These are phyloP conservation scores for Hansenula sp. DNA, from an alignment of 1,139 yeast genomes.

Conservation along the genomic window DNA sequence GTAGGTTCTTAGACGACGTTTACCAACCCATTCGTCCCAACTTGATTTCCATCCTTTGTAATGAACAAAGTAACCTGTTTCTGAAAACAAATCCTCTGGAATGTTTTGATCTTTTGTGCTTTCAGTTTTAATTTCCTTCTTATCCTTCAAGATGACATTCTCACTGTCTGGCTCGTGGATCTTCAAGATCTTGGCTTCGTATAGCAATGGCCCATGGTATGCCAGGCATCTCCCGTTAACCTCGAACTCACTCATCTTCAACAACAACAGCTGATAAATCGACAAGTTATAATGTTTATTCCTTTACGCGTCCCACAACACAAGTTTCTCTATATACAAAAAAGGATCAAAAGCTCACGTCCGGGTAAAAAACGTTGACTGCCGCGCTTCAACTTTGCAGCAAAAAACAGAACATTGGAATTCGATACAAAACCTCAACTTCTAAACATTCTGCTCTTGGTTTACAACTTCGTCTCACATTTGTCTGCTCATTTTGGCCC, in stretches of 20 bases:
- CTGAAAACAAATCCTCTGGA: conserved; percentile 38
- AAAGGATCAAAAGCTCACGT: background rate
- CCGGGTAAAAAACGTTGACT: background rate
- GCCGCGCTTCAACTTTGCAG: background rate
- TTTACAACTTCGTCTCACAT: no score
- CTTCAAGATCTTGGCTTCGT: conserved; percentile 79
- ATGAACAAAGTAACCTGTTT: conserved; percentile 64
- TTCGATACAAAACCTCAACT: background rate
- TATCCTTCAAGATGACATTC: conserved; percentile 34
- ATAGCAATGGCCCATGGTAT: conserved; percentile 85
- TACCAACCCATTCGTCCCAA: conserved; percentile 96
- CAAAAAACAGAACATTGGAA: background rate
- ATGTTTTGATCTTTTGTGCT: conserved; percentile 30
- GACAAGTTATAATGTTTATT: no score
- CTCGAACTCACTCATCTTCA: background rate
- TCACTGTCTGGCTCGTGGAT: conserved; percentile 52
- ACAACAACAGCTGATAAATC: no score
- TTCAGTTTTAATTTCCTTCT: conserved; percentile 26
- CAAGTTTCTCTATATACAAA: no score
- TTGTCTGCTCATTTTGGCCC: no score
- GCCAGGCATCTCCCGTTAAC: conserved; percentile 62
- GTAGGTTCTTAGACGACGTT: conserved; percentile 61
- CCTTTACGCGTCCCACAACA: no score
- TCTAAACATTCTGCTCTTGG: no score
- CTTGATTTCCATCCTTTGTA: conserved; percentile 94